Conservation (phyloP, 2,329 filamentous ascomycete genomes). For the Rhexocercosporidium sp. region DNA sequence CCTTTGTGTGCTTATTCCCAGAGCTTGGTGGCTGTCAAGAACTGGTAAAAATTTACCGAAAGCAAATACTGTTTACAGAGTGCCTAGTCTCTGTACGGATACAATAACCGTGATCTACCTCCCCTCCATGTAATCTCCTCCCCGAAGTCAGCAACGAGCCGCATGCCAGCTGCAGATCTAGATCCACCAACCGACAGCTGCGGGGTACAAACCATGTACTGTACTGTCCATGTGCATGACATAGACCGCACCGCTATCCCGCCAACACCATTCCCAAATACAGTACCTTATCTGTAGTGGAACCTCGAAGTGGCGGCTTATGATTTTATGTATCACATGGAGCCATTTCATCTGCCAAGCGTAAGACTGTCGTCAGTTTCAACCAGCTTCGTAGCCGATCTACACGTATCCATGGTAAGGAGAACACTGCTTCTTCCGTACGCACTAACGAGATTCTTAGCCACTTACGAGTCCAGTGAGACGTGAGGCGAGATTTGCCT, state of each 20-base stretch:
- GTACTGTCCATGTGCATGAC: no score
- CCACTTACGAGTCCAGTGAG: background rate
- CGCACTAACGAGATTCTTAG: no score
- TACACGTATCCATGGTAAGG: background rate
- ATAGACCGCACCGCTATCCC: background rate
- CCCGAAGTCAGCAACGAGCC: slow-evolving; percentile 5
- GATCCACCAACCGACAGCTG: background rate
- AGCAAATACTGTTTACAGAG: background rate
- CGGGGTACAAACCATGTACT: background rate
- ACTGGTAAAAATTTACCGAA: background rate
- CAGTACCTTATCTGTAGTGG: background rate
- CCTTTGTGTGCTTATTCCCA: background rate
- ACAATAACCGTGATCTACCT: background rate
- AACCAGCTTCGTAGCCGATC: background rate
- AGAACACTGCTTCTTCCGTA: background rate
- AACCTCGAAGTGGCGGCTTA: no score
- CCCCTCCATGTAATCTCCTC: background rate
- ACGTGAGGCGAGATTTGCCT: background rate
- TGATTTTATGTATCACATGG: background rate
- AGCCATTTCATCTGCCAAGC: background rate
- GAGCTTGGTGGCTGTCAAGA: background rate
- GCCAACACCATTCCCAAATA: background rate
- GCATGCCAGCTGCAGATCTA: background rate
- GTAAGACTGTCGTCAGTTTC: background rate
- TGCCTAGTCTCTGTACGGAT: background rate